Percentiles rank a stretch among this genome's conserved stretches.
phyloP scores from a whole-genome alignment of 352 stramenopile genomes.

The Thalassiosira ordinaria region DNA sequence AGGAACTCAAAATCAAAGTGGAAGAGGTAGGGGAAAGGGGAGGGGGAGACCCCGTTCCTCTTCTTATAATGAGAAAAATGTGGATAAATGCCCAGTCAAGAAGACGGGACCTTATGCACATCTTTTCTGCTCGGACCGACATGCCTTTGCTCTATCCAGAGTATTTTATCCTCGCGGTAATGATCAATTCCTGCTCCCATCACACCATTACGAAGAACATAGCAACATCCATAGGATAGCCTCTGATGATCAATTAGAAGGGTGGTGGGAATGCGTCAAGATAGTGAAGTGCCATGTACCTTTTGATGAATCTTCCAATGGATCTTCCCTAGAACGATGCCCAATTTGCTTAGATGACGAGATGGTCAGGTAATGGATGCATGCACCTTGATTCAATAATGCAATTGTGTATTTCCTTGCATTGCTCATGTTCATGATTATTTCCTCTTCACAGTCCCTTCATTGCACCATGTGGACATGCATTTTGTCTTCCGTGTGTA shows the following conservation, averaged over 20 bases:
- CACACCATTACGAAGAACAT: neutral
- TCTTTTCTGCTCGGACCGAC: slow-evolving; percentile 48
- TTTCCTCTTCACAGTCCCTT: slow-evolving; percentile 10
- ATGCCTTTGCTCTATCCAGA: slow-evolving; percentile 45
- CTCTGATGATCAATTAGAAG: slow-evolving; percentile 37
- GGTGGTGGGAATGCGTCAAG: slow-evolving; percentile 54
- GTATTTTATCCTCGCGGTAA: slow-evolving; percentile 25
- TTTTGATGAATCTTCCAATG: slow-evolving; percentile 22
- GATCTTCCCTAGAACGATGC: slow-evolving; percentile 46
- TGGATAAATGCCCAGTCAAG: slow-evolving; percentile 21
- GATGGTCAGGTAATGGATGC: slow-evolving; percentile 17
- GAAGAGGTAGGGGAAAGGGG: slow-evolving; percentile 21
- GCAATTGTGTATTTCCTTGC: neutral
- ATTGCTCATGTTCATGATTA: neutral
- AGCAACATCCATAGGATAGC: slow-evolving; percentile 3
- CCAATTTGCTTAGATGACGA: slow-evolving; percentile 59
- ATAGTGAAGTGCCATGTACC: slow-evolving; percentile 40
- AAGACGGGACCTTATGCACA: slow-evolving; percentile 39
- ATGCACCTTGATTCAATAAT: too few relatives aligned
- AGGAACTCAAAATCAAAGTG: slow-evolving; percentile 13
- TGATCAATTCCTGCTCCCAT: slow-evolving; percentile 19
- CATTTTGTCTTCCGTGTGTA: slow-evolving; percentile 49
- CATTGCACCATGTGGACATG: slow-evolving; percentile 55
- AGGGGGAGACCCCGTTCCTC: slow-evolving; percentile 53
- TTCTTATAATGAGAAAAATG: slow-evolving; percentile 19